Conservation (phyloP, 75 land plant genomes). For the Azolla pinnata region DNA sequence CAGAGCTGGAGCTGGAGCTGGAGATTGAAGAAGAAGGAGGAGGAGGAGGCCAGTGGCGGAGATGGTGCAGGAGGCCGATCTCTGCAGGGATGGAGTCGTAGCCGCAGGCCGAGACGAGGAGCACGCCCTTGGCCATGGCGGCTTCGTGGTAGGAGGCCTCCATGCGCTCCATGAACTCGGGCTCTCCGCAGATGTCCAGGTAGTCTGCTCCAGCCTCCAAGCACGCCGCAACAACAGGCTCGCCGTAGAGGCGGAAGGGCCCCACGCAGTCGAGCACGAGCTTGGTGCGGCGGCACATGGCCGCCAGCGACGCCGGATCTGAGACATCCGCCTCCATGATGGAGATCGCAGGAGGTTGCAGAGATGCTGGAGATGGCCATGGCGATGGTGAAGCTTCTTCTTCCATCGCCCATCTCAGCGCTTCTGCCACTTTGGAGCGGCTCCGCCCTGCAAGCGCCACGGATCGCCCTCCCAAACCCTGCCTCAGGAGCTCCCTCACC, state of each 20-base stretch:
- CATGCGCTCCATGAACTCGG: slow-evolving; percentile 93
- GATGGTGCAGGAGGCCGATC: slow-evolving; percentile 61
- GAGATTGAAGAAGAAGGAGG: too few relatives aligned
- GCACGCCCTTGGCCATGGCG: slow-evolving; percentile 44
- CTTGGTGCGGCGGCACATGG: slow-evolving; percentile 27
- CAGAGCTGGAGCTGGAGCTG: too few relatives aligned
- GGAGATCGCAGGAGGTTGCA: too few relatives aligned
- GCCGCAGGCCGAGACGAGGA: slow-evolving; percentile 87
- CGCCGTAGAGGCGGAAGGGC: slow-evolving; percentile 69
- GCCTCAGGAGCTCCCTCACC: slow-evolving; percentile 59
- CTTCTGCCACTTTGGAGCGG: slow-evolving; percentile 32
- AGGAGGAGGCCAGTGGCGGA: slow-evolving; percentile 47
- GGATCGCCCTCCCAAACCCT: slow-evolving; percentile 22
- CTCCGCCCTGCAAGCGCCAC: slow-evolving; percentile 76
- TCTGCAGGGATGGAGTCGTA: slow-evolving; percentile 91
- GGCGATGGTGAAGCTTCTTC: slow-evolving; percentile 17
- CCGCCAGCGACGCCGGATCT: slow-evolving; percentile 27
- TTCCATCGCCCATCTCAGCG: slow-evolving; percentile 62
- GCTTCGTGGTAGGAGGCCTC: slow-evolving; percentile 48
- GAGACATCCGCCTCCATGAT: slow-evolving; percentile 48
- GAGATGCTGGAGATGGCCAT: too few relatives aligned
- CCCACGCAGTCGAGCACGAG: slow-evolving; percentile 73
- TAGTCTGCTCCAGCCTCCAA: slow-evolving; percentile 71
- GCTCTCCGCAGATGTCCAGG: slow-evolving; percentile 86
- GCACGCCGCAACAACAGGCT: slow-evolving; percentile 83